Conservation (phyloP, 2,329 filamentous ascomycete species). For the Xylariaceae sp. region DNA sequence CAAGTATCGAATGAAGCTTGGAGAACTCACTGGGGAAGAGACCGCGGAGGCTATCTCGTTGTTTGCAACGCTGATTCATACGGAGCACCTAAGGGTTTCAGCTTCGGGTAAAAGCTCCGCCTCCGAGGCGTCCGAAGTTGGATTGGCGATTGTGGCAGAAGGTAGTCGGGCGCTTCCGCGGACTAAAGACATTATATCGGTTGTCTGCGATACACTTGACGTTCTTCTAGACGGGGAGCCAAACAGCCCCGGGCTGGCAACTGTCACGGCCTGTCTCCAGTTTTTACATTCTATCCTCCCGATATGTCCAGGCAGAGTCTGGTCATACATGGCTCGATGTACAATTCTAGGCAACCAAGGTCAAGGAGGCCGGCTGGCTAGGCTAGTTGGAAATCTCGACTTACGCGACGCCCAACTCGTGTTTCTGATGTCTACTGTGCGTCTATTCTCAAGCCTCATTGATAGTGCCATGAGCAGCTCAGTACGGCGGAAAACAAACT, state of each 20-base stretch:
- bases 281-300: constrained; percentile 76
- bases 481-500: constrained; percentile 64
- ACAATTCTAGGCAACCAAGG: constrained; percentile 77
- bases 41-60: constrained; percentile 75
- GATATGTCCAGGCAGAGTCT: constrained; percentile 80
- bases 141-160: constrained; percentile 58
- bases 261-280: constrained; percentile 72
- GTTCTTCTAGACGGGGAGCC: constrained; percentile 63
- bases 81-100: constrained; percentile 46
- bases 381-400: constrained; percentile 81
- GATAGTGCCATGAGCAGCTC: constrained; percentile 73
- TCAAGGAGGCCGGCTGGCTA: constrained; percentile 74
- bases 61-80: constrained; percentile 69
- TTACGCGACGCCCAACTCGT: constrained; percentile 75
- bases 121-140: constrained; percentile 36
- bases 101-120: constrained; percentile 19
- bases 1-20: constrained; percentile 55
- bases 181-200: constrained; percentile 74
- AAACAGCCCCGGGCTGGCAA: constrained; percentile 67
- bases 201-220: constrained; percentile 86
- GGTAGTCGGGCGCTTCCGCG: constrained; percentile 57
- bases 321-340: constrained; percentile 86
- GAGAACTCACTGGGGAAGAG: constrained; percentile 60
- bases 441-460: constrained; percentile 74
- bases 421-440: constrained; percentile 73